Evolutionary conservation across 768 basidiomycete genomes (phyloP).

Genomic region (Tricholoma furcatifolium): DNA sequence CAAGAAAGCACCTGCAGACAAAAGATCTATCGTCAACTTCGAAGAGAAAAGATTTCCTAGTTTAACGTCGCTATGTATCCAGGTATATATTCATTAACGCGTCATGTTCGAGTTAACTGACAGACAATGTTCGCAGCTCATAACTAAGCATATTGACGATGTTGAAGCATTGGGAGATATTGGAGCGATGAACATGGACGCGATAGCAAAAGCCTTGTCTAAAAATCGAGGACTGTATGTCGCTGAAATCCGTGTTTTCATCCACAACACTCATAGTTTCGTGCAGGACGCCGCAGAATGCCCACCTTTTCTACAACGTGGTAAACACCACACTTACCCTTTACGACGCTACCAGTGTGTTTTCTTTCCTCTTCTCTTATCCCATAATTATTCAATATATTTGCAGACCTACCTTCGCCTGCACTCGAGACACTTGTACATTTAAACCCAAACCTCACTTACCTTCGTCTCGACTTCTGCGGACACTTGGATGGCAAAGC

Average conservation of each 20-base stretch:
- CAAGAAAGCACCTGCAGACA: conserved; percentile 63
- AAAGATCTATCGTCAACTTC: conserved; percentile 63
- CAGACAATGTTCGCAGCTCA: conserved; percentile 46
- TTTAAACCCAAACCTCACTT: conserved; percentile 83
- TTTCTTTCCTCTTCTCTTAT: not conserved
- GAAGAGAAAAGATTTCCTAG: conserved; percentile 70
- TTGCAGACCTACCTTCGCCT: conserved; percentile 62
- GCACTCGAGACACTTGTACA: conserved; percentile 69
- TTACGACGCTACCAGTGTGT: conserved; percentile 89
- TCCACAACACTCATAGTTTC: not conserved
- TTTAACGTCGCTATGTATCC: conserved; percentile 78
- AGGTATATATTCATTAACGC: conserved; percentile 38
- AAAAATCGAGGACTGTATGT: conserved; percentile 81
- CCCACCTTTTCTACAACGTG: conserved; percentile 78
- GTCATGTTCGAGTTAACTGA: not conserved
- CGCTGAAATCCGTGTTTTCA: conserved; percentile 5
- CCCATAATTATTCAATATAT: not conserved
- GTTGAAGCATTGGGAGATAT: conserved; percentile 90
- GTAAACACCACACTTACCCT: conserved; percentile 66
- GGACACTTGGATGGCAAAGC: conserved; percentile 73
- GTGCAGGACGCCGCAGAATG: conserved; percentile 74
- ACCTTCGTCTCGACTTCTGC: conserved; percentile 81
- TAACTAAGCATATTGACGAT: conserved; percentile 84
- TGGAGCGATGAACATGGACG: conserved; percentile 79
- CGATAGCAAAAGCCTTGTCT: conserved; percentile 78